phyloP scores from a whole-genome alignment of 371 early-diverging fungal genomes.

The Rhizopus arrhizus region DNA sequence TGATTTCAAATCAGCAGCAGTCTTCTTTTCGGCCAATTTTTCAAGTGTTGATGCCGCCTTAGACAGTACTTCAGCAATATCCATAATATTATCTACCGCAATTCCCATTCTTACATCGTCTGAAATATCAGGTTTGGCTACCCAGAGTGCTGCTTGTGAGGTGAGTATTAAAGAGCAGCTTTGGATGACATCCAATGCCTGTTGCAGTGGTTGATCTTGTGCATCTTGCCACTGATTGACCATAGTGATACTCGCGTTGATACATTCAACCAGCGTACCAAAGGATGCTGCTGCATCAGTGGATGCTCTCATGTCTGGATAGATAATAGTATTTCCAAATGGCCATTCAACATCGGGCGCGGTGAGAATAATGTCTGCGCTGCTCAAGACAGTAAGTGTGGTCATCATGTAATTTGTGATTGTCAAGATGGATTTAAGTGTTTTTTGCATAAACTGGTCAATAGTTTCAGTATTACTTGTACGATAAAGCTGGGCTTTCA shows the following conservation, averaged over 20 bases:
- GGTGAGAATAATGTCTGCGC: constrained; percentile 26
- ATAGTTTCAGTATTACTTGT: constrained; percentile 32
- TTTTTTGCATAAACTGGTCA: constrained; percentile 20
- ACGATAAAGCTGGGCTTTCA: constrained; percentile 49
- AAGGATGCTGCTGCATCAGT: constrained; percentile 25
- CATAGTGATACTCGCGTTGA: constrained; percentile 24
- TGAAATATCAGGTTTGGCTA: constrained; percentile 36
- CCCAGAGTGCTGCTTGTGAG: constrained; percentile 40
- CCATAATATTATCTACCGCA: constrained; percentile 32
- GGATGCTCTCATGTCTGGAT: constrained; percentile 27
- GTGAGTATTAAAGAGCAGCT: constrained; percentile 30
- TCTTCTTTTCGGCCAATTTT: constrained; percentile 17
- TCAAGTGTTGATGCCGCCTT: constrained; percentile 16
- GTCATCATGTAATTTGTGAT: constrained; percentile 20
- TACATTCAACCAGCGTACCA: constrained; percentile 43
- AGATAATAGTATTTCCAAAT: constrained; percentile 40
- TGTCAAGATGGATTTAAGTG: not conserved
- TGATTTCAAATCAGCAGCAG: constrained; percentile 1
- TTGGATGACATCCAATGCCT: constrained; percentile 29
- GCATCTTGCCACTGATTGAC: constrained; percentile 27
- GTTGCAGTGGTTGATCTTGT: constrained; percentile 1
- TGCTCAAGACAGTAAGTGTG: constrained; percentile 28
- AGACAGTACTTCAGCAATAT: constrained; percentile 27
- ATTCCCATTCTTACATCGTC: constrained; percentile 28
- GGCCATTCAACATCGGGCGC: constrained; percentile 31